phyloP scores from a whole-genome alignment of 345 rosid species.

The Durio zibethinus region DNA sequence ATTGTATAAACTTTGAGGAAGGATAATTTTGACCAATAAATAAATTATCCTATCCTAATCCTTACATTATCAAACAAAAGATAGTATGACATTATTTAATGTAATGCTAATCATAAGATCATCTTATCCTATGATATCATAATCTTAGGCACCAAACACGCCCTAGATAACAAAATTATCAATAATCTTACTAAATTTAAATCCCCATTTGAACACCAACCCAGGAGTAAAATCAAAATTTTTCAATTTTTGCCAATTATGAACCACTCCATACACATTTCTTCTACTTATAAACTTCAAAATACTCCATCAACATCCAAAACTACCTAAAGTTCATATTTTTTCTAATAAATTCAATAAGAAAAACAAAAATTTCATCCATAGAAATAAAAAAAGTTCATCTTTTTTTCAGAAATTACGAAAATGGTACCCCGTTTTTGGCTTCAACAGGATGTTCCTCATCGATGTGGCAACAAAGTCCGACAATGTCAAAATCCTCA shows the following conservation, averaged over 20 bases:
- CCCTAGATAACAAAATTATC: too few relatives aligned
- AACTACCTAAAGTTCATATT: not conserved
- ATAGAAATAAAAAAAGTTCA: not conserved
- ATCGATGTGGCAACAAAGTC: constrained; percentile 82
- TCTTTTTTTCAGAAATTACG: not conserved
- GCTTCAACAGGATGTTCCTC: constrained; percentile 88
- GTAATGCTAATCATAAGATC: too few relatives aligned
- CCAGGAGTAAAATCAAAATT: not conserved
- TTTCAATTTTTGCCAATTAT: not conserved
- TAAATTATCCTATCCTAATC: too few relatives aligned
- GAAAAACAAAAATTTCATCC: not conserved
- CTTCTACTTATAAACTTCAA: not conserved
- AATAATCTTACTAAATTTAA: not conserved
- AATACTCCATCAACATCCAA: not conserved
- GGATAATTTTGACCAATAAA: too few relatives aligned
- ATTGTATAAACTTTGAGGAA: too few relatives aligned
- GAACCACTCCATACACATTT: not conserved
- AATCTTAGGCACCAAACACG: too few relatives aligned
- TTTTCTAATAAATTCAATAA: not conserved
- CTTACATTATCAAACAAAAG: too few relatives aligned
- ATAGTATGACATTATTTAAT: too few relatives aligned
- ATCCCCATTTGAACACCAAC: not conserved
- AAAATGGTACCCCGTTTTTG: constrained; percentile 61
- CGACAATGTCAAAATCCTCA: constrained; percentile 81
- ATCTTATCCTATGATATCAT: too few relatives aligned